Base-by-base conservation (phyloP, 164 flowering plant genomes). In the Berberis thunbergii region DNA sequence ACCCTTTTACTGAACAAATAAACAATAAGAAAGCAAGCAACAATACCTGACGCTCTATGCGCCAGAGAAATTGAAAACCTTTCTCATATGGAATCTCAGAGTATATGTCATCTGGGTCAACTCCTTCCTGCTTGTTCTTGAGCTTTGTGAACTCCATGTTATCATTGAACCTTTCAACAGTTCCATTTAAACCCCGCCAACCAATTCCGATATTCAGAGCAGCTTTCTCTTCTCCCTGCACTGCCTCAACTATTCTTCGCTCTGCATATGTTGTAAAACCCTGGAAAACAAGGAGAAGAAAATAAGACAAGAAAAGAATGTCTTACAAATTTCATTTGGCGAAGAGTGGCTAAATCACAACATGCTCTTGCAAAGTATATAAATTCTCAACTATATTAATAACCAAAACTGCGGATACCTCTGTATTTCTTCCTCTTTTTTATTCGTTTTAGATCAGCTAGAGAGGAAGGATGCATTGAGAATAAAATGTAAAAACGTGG, bases 221-320 rank as follows among this genome's bases (percentile, higher is more conserved):
- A 56, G 97, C 97, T 60, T 59, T 79, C 38, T 91, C 91, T 64
- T 86, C 84, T 26, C 99, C 99, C 76, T 94, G 97, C 61, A 89
- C 96, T 56, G 64, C 93, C 79, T 94, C 97, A 45, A 91, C 96
- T 45, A 91, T 91, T 74, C 99, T 82, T 76, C 96, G 70, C 74
- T 91, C 99, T 0, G 99, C 99, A 79, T 94, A 94, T 2, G 96
- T 89, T 7, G 97, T 94, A 66, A 89, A 94, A 49, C 97, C 97
- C 99, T 94, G 55, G 60, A 9, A 26, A 41, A 41, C 57, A n/a
- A 43, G 11, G 13, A 1, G 4, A 58, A 41, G 58, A 26, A 48
- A 6, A 2, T 5, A 3, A 12, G 11, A 12, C 54, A 7, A 7
- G 3, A 52, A 7, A 52, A 52, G 26, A 26, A 26, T 26, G 26